Evolutionary conservation across 441 rosid species (phyloP), one percentile per base, ranked within the genome.

Genomic region (Manihot esculenta): DNA sequence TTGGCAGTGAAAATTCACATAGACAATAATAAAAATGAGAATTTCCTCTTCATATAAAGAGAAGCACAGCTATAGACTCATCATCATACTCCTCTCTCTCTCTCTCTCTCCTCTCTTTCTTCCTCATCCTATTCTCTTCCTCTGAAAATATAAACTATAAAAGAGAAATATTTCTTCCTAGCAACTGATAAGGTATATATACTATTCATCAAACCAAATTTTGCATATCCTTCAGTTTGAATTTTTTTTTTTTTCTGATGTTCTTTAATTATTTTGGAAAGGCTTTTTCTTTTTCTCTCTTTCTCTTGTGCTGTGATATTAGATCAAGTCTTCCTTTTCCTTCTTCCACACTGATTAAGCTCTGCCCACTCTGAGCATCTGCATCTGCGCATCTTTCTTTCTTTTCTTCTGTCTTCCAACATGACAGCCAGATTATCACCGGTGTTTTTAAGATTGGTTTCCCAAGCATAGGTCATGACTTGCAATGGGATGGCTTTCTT

Each of bases 401-500:
- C 27, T 57, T n/a, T n/a, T n/a, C 44, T 13, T 26, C 42, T 50
- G 42, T 17, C 38, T 70, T 55, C 38, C 56, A 69, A 48, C 63
- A 74, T 80, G 86, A 71, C 72, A 68, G 66, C 67, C 68, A 73
- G 77, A 30, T 55, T 47, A 27, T 67, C 69, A 68, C 30, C 64
- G 68, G 23, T 57, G 41, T 33, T 69, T 10, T 61, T 58, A 56
- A 80, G 71, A 74, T 74, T 74, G 65, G 67, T 68, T 70, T 77
- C 44, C 71, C 54, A 64, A 76, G 73, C 54, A 56, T 26, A 68
- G 72, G 65, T 69, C 78, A 82, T 89, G 88, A 70, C 84, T 73
- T 80, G 90, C 85, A 85, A 90, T 83, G 96, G 88, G 78, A 91
- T 95, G 98, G 90, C 89, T 66, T 95, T 92, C 79, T 91, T 89